Conservation (phyloP, 495 filamentous ascomycete genomes). For the Aspergillus bertholletiae region DNA sequence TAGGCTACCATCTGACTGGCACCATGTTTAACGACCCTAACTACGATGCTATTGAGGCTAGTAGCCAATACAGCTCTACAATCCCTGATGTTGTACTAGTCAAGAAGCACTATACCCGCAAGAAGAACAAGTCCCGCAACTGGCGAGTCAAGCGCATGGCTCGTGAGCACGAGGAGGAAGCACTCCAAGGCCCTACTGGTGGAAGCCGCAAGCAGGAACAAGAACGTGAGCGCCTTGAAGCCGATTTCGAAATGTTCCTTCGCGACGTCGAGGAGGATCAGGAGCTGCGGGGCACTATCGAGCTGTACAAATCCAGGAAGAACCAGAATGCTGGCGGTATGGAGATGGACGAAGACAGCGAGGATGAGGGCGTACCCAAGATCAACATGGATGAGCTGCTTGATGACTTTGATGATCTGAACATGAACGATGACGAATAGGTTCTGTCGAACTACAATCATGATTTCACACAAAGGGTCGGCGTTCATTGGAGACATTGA, state of each 20-base stretch:
- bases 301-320: slow-evolving; percentile 73
- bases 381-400: slow-evolving; percentile 81
- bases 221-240: slow-evolving; percentile 79
- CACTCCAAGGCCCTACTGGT: slow-evolving; percentile 29
- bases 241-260: slow-evolving; percentile 96
- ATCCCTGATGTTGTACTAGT: slow-evolving; percentile 93
- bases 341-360: slow-evolving; percentile 61
- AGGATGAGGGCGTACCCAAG: slow-evolving; percentile 64
- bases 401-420: slow-evolving; percentile 84
- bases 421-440: slow-evolving; percentile 52
- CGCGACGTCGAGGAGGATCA: slow-evolving; percentile 93
- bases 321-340: slow-evolving; percentile 30
- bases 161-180: slow-evolving; percentile 76
- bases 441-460: slow-evolving; percentile 18
- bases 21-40: slow-evolving; percentile 87
- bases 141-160: slow-evolving; percentile 95
- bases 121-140: slow-evolving; percentile 73
- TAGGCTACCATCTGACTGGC: slow-evolving; percentile 85
- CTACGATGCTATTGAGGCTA: slow-evolving; percentile 74
- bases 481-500: background rate
- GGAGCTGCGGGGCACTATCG: slow-evolving; percentile 77
- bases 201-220: slow-evolving; percentile 27
- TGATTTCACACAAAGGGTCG: slow-evolving; percentile 3
- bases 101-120: slow-evolving; percentile 91
- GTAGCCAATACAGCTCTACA: slow-evolving; percentile 61